Evolutionary conservation across 2,329 filamentous ascomycete genomes (phyloP).

Genomic region (Botrytis squamosa): DNA sequence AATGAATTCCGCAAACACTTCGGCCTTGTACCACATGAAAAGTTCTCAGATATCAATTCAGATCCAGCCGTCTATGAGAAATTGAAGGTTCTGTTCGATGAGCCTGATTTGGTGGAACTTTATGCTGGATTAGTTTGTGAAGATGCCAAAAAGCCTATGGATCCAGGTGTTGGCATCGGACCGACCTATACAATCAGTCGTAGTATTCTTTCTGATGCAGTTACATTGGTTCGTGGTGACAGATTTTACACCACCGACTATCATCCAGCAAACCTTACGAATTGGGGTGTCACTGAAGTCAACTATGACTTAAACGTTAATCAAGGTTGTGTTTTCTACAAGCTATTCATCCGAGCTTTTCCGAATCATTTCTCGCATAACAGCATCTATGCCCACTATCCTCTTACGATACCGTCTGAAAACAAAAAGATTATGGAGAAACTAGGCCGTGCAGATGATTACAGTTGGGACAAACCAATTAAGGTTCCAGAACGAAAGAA

Average conservation of each 20-base stretch:
- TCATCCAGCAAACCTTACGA: slow-evolving; percentile 67
- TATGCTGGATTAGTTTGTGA: slow-evolving; percentile 65
- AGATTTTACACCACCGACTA: slow-evolving; percentile 51
- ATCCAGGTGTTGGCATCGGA: slow-evolving; percentile 51
- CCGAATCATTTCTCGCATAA: slow-evolving; percentile 73
- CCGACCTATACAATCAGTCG: slow-evolving; percentile 52
- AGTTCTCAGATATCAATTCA: slow-evolving; percentile 79
- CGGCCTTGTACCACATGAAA: slow-evolving; percentile 69
- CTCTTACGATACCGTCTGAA: slow-evolving; percentile 64
- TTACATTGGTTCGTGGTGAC: slow-evolving; percentile 55
- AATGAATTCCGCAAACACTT: slow-evolving; percentile 88
- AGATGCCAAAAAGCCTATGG: slow-evolving; percentile 49
- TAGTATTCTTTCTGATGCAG: slow-evolving; percentile 57
- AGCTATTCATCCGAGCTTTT: slow-evolving; percentile 75
- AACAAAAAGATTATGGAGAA: slow-evolving; percentile 68
- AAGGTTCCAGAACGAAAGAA: slow-evolving; percentile 21
- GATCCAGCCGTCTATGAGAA: slow-evolving; percentile 67
- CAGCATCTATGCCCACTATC: slow-evolving; percentile 74
- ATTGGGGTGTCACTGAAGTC: slow-evolving; percentile 76
- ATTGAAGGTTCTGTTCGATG: slow-evolving; percentile 67
- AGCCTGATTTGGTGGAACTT: slow-evolving; percentile 56
- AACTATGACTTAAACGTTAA: slow-evolving; percentile 55
- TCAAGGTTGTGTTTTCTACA: slow-evolving; percentile 80
- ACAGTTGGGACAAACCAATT: slow-evolving; percentile 30
- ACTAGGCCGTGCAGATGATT: slow-evolving; percentile 44